Conservation (phyloP, 345 rosid species). For the Eucalyptus sp. region DNA sequence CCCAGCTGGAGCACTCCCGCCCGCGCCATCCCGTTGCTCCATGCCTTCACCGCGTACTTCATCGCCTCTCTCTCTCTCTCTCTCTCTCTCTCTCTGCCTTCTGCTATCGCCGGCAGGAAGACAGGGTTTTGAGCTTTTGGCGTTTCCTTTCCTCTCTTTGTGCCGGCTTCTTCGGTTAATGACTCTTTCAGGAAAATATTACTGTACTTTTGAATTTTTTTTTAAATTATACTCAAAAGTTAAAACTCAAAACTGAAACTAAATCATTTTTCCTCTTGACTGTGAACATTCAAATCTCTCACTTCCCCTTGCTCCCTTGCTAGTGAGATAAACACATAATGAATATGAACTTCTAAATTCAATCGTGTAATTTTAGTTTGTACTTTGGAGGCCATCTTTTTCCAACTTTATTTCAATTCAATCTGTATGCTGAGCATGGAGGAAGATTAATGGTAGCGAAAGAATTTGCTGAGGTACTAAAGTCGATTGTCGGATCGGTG, state of each 20-base stretch:
- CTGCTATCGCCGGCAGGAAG: not conserved
- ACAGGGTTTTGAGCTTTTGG: not conserved
- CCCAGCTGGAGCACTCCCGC: conserved; percentile 36
- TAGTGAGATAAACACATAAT: too few relatives aligned
- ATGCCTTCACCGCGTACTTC: conserved; percentile 45
- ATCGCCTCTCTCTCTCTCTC: not conserved
- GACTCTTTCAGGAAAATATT: not conserved
- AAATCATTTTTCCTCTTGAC: too few relatives aligned
- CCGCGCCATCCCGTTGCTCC: conserved; percentile 41
- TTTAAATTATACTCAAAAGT: too few relatives aligned
- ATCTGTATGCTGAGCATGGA: not conserved
- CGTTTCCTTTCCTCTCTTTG: not conserved
- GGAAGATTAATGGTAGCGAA: fast-evolving
- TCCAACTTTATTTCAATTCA: not conserved
- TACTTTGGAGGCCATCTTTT: not conserved
- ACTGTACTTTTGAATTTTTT: not conserved
- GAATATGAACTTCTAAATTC: not conserved
- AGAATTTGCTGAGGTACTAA: not conserved
- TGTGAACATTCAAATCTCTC: too few relatives aligned
- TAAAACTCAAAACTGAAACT: too few relatives aligned
- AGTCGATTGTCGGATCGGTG: not conserved
- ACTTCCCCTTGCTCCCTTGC: too few relatives aligned
- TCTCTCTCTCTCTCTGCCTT: not conserved
- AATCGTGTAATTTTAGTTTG: not conserved
- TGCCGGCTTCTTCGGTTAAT: not conserved